Conservation (phyloP, 352 stramenopile genomes). For the Peronosclerospora sorghi region DNA sequence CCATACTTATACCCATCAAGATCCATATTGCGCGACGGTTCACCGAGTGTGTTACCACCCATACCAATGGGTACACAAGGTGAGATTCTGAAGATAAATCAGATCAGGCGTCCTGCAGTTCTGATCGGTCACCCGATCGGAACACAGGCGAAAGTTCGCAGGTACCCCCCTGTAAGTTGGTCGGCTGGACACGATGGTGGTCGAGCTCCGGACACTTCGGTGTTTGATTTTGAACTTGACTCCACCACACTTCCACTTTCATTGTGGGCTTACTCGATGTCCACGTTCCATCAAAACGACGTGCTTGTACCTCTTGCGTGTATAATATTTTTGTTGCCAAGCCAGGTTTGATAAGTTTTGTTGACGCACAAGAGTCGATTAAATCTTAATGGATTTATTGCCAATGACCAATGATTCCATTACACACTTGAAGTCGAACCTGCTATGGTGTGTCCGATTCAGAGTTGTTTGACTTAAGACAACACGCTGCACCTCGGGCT, state of each 20-base stretch:
- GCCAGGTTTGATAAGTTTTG: background rate
- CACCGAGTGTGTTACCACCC: no score
- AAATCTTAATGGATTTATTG: background rate
- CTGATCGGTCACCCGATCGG: no score
- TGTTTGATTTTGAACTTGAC: no score
- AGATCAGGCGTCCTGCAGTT: no score
- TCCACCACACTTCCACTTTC: conserved; percentile 2
- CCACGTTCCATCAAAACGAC: conserved; percentile 5
- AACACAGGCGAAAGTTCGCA: no score
- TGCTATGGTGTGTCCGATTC: background rate
- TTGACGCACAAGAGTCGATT: background rate
- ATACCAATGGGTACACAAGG: no score
- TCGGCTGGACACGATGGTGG: no score
- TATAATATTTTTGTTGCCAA: background rate
- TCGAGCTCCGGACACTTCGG: no score
- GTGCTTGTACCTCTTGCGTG: background rate
- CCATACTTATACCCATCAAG: no score
- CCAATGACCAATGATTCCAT: background rate
- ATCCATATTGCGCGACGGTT: no score
- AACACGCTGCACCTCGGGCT: background rate
- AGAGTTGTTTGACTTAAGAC: background rate
- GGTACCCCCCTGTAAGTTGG: no score
- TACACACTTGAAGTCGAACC: background rate
- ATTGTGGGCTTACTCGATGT: background rate
- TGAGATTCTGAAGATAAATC: no score